Evolutionary conservation across 139 green algal genomes (phyloP), one percentile per base, ranked within the genome.

Genomic region (Helicosporidium sp.): DNA sequence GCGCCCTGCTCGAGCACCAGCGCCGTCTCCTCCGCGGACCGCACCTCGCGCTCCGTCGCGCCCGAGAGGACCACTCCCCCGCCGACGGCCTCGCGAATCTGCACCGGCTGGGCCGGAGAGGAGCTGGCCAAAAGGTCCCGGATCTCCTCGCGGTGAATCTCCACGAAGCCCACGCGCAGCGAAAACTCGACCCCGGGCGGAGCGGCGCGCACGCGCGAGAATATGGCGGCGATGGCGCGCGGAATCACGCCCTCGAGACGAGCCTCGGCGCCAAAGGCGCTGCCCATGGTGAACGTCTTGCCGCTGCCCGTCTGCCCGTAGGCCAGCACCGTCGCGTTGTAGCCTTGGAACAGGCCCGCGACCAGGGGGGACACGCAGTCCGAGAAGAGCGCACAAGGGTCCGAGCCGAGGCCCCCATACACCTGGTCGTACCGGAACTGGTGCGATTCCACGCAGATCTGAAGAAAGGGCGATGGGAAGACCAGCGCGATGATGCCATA

Each of bases 131-230:
- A 64, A 58, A 93, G 61, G 51, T 93, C 83, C 13, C 65, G 49
- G 5, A 93, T 78, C 48, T 87, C 80, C 62, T 93, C 83, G 76
- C 89, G 86, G 60, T 92, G 75, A 26, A 94, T 92, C 57, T 94
- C 84, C 39, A 93, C 76, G 61, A 92, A 94, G 33, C 77, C 77
- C 24, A 90, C 83, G 10, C 73, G 73, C 6, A 94, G 69, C 7
- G 59, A 72, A 55, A 73, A 81, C n/a, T 78, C 61, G 2, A 61
- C 41, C 25, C 62, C 57, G n/a, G 4, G 16, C 0, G 26, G 27
- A 7, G 26, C 33, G 8, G 71, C 49, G 24, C 51, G 65, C 2
- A 88, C 73, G n/a, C 62, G 52, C 6, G 36, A 42, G 46, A 91
- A 93, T 16, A 93, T 75, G 36, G 62, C 58, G 17, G 74, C 57